Evolutionary conservation across 1,139 yeast genomes (phyloP), one percentile per base, ranked within the genome.

Genomic region (Candida sanyaensis): DNA sequence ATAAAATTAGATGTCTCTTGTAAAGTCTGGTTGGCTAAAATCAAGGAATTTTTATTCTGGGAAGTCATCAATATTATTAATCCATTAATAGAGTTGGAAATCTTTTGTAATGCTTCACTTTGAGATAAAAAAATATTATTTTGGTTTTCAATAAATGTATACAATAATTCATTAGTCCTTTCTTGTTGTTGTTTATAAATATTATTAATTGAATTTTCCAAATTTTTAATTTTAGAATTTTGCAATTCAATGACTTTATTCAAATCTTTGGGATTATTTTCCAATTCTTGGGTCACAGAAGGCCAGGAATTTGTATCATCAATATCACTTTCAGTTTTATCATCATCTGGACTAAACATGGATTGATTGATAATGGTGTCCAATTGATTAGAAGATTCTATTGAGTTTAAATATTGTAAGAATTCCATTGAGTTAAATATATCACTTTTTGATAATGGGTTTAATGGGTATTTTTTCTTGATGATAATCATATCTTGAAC

Each of bases 401-500:
- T 50, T 27, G 54, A 48, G 2, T 43, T 41, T n/a, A 61, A 59
- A 52, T 55, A 69, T 7, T 52, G 49, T 23, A 53, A 50, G 48
- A 69, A 69, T 7, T 55, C 44, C 2, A 52, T 50, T 11, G 60
- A 53, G 41, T 57, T 63, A 53, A 70, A 70, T 5, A 68, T 54
- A 5, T 68, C 66, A 47, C 69, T 71, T 31, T 53, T 52, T 23
- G 62, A 59, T 11, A 69, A 51, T 5, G 66, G 62, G 49, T 62
- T 65, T 6, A 55, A 46, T 3, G 74, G 73, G 49, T 62, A 66
- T 33, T 52, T 48, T 32, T 49, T 52, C 44, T 58, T 59, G 2
- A 70, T 47, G 1, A 65, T 46, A 4, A 64, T 68, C 75, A 70
- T 69, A 50, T 70, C 75, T 54, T 70, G 75, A 30, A 66, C 57